Evolutionary conservation across 345 rosid species (phyloP).

Genomic region (Conringia planisiliqua): DNA sequence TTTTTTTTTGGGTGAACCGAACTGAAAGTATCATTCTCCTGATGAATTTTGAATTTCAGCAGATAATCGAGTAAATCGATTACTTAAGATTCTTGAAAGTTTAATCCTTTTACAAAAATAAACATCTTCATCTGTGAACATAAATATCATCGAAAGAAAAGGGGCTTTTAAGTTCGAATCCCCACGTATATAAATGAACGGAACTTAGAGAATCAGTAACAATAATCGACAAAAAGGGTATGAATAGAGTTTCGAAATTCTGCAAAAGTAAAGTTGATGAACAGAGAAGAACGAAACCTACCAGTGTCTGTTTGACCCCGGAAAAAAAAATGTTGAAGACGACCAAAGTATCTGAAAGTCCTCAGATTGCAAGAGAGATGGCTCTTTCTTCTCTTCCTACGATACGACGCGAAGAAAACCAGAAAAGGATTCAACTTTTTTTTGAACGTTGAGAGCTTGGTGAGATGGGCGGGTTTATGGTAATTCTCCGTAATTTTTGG

Average conservation of each 20-base stretch:
- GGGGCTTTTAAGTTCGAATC: neutral
- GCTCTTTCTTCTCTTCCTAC: neutral
- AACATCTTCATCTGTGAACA: slow-evolving; percentile 17
- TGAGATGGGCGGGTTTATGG: slow-evolving; percentile 35
- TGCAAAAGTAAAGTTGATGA: slow-evolving; percentile 3
- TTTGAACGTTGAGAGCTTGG: slow-evolving; percentile 33
- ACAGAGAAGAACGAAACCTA: slow-evolving; percentile 11
- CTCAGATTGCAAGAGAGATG: neutral
- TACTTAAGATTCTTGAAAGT: neutral
- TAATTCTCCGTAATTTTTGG: slow-evolving; percentile 22
- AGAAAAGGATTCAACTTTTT: slow-evolving; percentile 8
- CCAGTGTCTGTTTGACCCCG: slow-evolving; percentile 14
- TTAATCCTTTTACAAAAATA: neutral
- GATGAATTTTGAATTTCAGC: neutral
- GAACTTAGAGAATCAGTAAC: neutral
- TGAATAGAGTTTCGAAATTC: neutral
- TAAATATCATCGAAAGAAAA: slow-evolving; percentile 3
- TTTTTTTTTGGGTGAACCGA: neutral
- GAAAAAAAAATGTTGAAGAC: neutral
- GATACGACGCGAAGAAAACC: slow-evolving; percentile 21
- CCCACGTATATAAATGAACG: neutral
- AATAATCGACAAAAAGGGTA: neutral
- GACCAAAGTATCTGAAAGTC: neutral
- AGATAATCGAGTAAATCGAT: neutral
- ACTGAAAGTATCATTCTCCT: neutral